A percentile compares a stretch with the other conserved stretches of the same genome.
Conservation (phyloP, 2,329 filamentous ascomycete genomes). For the Neofusicoccum kwambonambiense region DNA sequence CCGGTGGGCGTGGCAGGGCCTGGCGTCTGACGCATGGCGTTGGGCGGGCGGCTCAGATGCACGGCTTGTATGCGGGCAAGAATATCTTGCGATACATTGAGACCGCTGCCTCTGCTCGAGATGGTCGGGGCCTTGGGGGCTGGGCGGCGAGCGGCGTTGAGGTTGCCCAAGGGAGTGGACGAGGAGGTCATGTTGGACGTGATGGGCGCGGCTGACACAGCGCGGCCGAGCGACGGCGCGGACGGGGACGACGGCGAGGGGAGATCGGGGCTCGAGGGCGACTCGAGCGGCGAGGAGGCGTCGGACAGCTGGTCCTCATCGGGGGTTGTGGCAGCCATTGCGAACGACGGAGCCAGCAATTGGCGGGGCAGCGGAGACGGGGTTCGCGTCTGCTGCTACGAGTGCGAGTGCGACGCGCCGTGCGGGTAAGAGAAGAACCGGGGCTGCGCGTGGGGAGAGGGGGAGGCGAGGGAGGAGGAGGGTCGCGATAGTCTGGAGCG, state of each 20-base stretch:
- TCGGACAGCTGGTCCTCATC: conserved; percentile 16
- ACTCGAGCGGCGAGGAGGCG: conserved; percentile 31
- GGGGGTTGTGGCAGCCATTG: conserved; percentile 15
- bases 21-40: conserved; percentile 19
- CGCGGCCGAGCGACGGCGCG: conserved; percentile 52
- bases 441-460: neutral
- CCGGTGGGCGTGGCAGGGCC: conserved; percentile 22
- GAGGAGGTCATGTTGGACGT: conserved; percentile 66
- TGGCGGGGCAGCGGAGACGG: neutral
- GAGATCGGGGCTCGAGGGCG: conserved; percentile 25
- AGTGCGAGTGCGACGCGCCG: neutral
- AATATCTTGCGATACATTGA: conserved; percentile 60
- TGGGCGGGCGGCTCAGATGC: conserved; percentile 55
- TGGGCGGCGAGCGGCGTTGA: conserved; percentile 66
- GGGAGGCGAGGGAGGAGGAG: neutral
- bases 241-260: conserved; percentile 22
- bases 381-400: neutral
- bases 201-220: conserved; percentile 58
- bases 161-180: conserved; percentile 78
- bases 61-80: conserved; percentile 70
- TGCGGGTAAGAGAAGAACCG: conserved; percentile 2
- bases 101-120: conserved; percentile 49
- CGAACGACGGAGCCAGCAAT: neutral
- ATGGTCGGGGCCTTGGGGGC: conserved; percentile 43
- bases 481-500: neutral